Evolutionary conservation across 2,329 filamentous ascomycete genomes (phyloP), one percentile per base, ranked within the genome.

Genomic region (Pseudocercospora eumusae): DNA sequence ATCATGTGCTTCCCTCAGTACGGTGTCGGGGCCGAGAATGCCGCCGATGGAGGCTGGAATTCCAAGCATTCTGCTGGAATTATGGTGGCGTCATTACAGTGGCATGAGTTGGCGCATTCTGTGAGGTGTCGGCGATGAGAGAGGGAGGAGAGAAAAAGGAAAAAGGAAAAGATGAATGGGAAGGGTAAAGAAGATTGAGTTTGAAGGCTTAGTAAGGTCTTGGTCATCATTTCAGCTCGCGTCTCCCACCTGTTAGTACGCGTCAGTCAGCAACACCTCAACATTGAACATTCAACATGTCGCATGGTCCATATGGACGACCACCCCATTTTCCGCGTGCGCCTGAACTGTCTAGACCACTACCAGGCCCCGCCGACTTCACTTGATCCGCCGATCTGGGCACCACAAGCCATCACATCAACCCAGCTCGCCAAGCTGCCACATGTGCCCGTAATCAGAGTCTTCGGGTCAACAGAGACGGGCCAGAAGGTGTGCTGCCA

Each of bases 401-500:
- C 74, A 5, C 60, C 69, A 11, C 56, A 63, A 3, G 86, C 88
- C 64, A 86, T 86, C 68, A 84, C 86, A 74, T 79, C 86, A 67
- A 84, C 80, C 25, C 81, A 80, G 53, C 78, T 84, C 63, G 79
- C 82, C 65, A 87, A 86, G 63, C 84, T 86, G 33, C 88, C 90
- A 9, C 89, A 87, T 66, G 87, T 98, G 0, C 93, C 95, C 0
- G 86, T 98, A 10, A 87, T 99, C 63, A 87, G 95, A 67, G 85
- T 96, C 10, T 99, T 98, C 77, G 95, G 95, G 0, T 88, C 92
- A 3, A 97, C 93, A 0, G 92, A 96, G 75, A 95, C 92, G 0
- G 95, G 95, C 0, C 93, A 98, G 77, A 97, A 96, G 74, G 92
- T 97, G 15, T 97, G 95, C 78, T 91, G 91, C 28, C 95, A 99